These are phyloP conservation scores for Crithidia mellificae DNA, from an alignment of 208 protist genomes.

Conservation along the genomic window DNA sequence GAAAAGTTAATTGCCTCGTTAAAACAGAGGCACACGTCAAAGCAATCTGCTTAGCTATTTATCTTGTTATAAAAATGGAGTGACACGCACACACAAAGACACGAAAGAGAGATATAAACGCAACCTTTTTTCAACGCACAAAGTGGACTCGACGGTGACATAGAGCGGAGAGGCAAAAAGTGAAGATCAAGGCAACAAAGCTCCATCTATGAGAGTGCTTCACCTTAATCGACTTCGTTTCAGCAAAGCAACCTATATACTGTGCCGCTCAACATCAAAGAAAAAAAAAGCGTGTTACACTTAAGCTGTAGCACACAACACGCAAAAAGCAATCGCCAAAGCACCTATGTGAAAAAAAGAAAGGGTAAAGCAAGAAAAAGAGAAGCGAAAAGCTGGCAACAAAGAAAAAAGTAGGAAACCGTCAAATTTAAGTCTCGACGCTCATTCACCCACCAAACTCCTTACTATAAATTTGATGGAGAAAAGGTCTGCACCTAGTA, in stretches of 20 bases:
- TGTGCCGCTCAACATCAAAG: neutral
- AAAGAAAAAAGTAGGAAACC: neutral
- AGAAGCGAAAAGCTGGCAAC: neutral
- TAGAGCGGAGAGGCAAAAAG: neutral
- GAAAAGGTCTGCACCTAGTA: too few species aligned
- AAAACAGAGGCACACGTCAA: slow-evolving; percentile 1
- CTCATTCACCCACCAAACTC: neutral
- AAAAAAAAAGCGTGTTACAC: too few species aligned
- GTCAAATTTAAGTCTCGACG: neutral
- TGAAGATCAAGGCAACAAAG: neutral
- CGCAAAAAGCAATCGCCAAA: too few species aligned
- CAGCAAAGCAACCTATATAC: neutral
- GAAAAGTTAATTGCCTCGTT: slow-evolving; percentile 6
- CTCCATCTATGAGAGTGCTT: too few species aligned
- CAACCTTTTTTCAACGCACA: neutral
- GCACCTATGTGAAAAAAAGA: too few species aligned
- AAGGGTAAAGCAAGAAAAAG: neutral
- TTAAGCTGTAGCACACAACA: too few species aligned
- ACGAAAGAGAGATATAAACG: slow-evolving; percentile 2
- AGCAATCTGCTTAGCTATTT: slow-evolving; percentile 1
- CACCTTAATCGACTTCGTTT: neutral
- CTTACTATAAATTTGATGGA: too few species aligned
- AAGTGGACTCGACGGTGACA: too few species aligned
- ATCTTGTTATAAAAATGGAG: neutral
- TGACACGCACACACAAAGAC: slow-evolving; percentile 1